These are phyloP conservation scores for Pleurotus djamor DNA, from an alignment of 768 basidiomycete genomes.

Conservation along the genomic window DNA sequence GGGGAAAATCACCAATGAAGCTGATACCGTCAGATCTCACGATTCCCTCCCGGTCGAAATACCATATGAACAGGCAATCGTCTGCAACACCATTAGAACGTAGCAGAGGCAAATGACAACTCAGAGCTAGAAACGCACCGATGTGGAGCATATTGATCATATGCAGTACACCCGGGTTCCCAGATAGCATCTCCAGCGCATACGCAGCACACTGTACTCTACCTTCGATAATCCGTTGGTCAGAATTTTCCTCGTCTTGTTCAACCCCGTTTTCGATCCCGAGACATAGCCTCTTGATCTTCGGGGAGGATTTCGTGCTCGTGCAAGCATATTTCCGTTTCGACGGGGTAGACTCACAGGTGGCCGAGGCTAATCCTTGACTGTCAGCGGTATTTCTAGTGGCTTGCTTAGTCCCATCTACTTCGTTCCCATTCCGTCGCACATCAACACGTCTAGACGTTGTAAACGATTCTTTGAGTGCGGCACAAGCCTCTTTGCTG, in stretches of 20 bases:
- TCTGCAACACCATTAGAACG: slow-evolving; percentile 9
- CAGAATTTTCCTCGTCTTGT: not conserved
- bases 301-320: not conserved
- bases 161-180: slow-evolving; percentile 2
- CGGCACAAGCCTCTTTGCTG: not conserved
- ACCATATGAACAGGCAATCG: slow-evolving; percentile 20
- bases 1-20: slow-evolving; percentile 20
- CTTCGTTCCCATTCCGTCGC: not conserved
- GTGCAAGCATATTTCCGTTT: not conserved
- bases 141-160: slow-evolving; percentile 9
- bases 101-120: not conserved
- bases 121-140: not conserved
- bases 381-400: no score
- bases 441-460: not conserved
- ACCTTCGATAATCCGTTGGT: not conserved
- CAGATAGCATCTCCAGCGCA: slow-evolving; percentile 8
- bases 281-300: not conserved
- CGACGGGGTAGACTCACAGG: not conserved
- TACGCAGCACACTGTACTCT: slow-evolving; percentile 6
- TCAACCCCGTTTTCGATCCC: not conserved
- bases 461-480: not conserved
- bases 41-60: slow-evolving; percentile 20
- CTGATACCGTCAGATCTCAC: slow-evolving; percentile 20
- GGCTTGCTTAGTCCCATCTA: not conserved
- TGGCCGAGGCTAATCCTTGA: no score